Conservation (phyloP, 345 rosid genomes). For the Salix udensis region DNA sequence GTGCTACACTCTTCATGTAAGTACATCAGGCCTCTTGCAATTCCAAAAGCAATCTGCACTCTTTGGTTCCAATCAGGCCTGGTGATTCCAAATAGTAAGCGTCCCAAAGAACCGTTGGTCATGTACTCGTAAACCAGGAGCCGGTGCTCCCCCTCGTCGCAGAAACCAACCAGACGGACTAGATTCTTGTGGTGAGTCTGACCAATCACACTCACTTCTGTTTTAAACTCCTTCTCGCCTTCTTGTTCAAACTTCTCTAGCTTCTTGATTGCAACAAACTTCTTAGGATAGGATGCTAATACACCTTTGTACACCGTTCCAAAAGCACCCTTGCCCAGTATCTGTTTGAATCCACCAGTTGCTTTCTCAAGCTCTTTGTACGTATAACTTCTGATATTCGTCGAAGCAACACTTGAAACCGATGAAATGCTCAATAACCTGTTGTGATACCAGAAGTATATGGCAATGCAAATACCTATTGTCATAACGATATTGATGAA, state of each 20-base stretch:
- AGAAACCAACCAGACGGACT: neutral
- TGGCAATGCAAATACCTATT: no score
- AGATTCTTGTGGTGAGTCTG: constrained; percentile 3
- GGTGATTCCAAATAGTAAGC: neutral
- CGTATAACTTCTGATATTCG: no score
- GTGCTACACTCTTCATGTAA: neutral
- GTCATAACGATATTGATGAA: no score
- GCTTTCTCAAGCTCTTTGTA: constrained; percentile 11
- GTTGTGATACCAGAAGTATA: no score
- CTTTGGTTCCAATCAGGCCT: neutral
- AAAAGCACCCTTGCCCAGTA: constrained; percentile 42
- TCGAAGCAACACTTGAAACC: no score
- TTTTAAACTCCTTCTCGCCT: neutral
- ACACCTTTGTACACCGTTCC: constrained; percentile 16
- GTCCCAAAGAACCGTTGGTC: neutral
- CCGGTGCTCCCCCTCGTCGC: neutral
- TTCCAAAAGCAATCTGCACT: neutral
- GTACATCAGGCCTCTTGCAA: neutral
- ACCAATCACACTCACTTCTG: constrained; percentile 2
- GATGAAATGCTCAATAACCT: no score
- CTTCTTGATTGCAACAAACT: neutral
- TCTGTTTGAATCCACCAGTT: constrained; percentile 31
- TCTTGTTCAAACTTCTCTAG: neutral
- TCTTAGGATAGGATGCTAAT: neutral
- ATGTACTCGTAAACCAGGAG: neutral